Base-by-base conservation (phyloP, 1,139 yeast species). In the Blastobotrys niveus region DNA sequence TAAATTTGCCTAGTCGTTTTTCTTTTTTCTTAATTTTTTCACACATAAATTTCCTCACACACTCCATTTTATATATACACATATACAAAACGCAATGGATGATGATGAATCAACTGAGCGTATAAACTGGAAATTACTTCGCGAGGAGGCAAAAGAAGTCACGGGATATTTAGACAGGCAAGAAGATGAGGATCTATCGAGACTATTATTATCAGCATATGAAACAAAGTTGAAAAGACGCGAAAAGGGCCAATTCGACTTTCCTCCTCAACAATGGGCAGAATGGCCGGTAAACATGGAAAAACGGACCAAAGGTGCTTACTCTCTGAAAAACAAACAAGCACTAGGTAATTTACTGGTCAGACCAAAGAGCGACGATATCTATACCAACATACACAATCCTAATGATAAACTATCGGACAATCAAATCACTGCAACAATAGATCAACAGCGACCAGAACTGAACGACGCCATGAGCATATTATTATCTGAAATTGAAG, bases 171-270 rank as follows among this genome's bases (percentile, higher is more conserved):
- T 60, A 20, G 65, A 61, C 32, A 26, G 42, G 14, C 50, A 48
- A 39, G 62, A 60, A 43, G 55, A 53, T 20, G 38, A 27, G 10
- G 52, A 61, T 37, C 48, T 61, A 15, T 48, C 64, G 7, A 50
- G 53, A 27, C 66, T 62, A 45, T 47, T 62, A 14, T 61, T 59
- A 40, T 49, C 61, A 7, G 54, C 58, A 10, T 51, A 48, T 42
- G 46, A 57, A 26, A 34, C 59, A 21, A 52, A 47, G 18, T 22
- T 48, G 12, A 35, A 39, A 17, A 25, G 39, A 19, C 14, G 15
- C 7, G 26, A 12, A 20, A 20, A 17, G 10, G 42, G 42, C 3
- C 25, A 32, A 10, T 7, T n/a, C 12, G 30, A n/a, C 15, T 45
- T 41, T 19, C 48, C 48, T 2, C 21, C 34, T 5, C 14, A 22